phyloP scores from a whole-genome alignment of 1,284 basidiomycete species.

The Kwoniella shivajii region DNA sequence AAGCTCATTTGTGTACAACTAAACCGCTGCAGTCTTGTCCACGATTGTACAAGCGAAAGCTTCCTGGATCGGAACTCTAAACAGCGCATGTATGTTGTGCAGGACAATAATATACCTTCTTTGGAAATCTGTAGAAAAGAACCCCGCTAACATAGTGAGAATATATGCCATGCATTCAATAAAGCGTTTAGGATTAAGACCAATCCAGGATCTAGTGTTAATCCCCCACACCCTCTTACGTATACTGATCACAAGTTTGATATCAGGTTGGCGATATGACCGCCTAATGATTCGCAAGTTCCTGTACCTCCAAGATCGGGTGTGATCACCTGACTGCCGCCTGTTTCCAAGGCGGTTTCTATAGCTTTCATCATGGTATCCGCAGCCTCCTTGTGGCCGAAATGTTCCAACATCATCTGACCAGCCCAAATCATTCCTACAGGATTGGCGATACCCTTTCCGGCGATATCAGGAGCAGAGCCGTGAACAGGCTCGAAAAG shows the following conservation, averaged over 20 bases:
- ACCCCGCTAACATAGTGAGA: too few species aligned
- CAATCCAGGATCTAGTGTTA: too few species aligned
- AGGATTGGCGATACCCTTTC: constrained; percentile 96
- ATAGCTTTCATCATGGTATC: constrained; percentile 60
- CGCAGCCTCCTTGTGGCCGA: constrained; percentile 61
- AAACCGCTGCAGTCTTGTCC: too few species aligned
- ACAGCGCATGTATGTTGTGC: too few species aligned
- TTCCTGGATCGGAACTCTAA: too few species aligned
- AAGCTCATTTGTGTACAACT: too few species aligned
- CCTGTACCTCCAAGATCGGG: constrained; percentile 86
- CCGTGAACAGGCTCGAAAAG: constrained; percentile 99
- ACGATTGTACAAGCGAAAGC: too few species aligned
- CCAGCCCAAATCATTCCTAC: constrained; percentile 72
- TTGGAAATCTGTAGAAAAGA: too few species aligned
- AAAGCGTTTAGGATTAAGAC: too few species aligned
- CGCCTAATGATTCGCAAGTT: constrained; percentile 19
- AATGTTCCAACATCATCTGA: constrained; percentile 62
- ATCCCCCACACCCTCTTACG: too few species aligned
- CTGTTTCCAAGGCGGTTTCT: constrained; percentile 50
- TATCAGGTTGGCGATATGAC: constrained; percentile 27
- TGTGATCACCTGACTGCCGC: constrained; percentile 62
- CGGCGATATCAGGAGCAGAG: constrained; percentile 73
- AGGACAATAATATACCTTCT: too few species aligned
- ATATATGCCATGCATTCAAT: too few species aligned
- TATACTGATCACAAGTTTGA: neutral